A percentile compares a stretch with the other conserved stretches of the same genome.
Evolutionary conservation across 192 early-diverging fungal genomes (phyloP).

Genomic region (Gigaspora rosea): DNA sequence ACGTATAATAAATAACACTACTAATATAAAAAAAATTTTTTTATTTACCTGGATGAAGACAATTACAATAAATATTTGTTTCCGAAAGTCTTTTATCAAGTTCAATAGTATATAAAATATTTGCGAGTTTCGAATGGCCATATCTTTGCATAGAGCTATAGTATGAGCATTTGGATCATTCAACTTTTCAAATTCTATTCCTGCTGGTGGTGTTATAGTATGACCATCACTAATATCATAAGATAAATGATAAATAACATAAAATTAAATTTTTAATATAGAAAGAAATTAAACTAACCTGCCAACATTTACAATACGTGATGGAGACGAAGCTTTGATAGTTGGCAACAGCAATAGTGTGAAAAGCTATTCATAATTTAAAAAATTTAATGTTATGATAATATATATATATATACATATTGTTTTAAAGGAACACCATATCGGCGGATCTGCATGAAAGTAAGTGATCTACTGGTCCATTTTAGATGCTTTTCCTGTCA

Average conservation of each 20-base stretch:
- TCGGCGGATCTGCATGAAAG: too few species aligned
- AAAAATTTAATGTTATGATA: not conserved
- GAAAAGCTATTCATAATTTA: constrained; percentile 32
- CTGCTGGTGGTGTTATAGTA: not conserved
- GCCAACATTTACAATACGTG: not conserved
- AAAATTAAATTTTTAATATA: not conserved
- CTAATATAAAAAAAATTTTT: too few species aligned
- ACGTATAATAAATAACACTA: too few species aligned
- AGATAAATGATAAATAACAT: constrained; percentile 32
- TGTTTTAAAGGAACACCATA: too few species aligned
- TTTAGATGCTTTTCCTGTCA: too few species aligned
- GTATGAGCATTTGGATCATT: too few species aligned
- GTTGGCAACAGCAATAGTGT: constrained; percentile 43
- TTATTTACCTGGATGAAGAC: constrained; percentile 49
- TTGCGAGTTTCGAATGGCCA: constrained; percentile 58
- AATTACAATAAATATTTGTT: constrained; percentile 24
- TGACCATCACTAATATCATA: constrained; percentile 40
- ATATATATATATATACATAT: not conserved
- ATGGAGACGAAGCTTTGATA: constrained; percentile 15
- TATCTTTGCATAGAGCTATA: constrained; percentile 37
- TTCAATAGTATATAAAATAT: constrained; percentile 52
- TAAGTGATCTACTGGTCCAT: too few species aligned
- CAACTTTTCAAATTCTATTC: too few species aligned
- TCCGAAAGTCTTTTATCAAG: constrained; percentile 40
- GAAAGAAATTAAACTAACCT: constrained; percentile 27